phyloP scores from a whole-genome alignment of 1,284 basidiomycete species.

The Neolentinus lepideus region DNA sequence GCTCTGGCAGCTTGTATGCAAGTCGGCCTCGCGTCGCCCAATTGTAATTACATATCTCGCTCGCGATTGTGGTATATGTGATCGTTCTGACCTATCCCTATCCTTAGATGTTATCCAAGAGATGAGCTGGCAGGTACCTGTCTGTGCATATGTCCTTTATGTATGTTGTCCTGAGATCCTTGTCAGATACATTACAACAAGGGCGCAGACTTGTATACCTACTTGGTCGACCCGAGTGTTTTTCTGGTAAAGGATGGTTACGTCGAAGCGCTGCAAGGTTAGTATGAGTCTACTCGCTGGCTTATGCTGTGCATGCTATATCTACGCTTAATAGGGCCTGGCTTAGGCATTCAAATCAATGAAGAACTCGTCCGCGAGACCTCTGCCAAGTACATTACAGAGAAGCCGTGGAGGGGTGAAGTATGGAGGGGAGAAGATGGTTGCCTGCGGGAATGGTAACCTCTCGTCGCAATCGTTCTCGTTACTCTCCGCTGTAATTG shows the following conservation, averaged over 20 bases:
- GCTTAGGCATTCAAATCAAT: slow-evolving; percentile 65
- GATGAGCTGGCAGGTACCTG: slow-evolving; percentile 53
- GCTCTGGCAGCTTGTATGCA: slow-evolving; percentile 68
- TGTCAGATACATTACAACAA: slow-evolving; percentile 68
- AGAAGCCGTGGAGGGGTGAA: slow-evolving; percentile 53
- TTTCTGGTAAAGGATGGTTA: slow-evolving; percentile 59
- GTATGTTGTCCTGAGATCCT: background rate
- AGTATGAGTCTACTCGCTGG: slow-evolving; percentile 5
- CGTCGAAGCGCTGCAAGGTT: slow-evolving; percentile 46
- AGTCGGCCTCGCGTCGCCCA: slow-evolving; percentile 44
- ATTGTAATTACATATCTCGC: slow-evolving; percentile 32
- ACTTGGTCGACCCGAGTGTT: slow-evolving; percentile 47
- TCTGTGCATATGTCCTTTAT: background rate
- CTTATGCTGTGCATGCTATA: background rate
- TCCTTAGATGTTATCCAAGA: slow-evolving; percentile 45
- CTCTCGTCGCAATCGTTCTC: too few species aligned
- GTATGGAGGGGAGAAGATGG: slow-evolving; percentile 53
- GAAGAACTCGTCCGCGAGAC: slow-evolving; percentile 54
- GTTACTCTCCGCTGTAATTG: too few species aligned
- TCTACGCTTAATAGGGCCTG: slow-evolving; percentile 34
- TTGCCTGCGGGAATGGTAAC: slow-evolving; percentile 46
- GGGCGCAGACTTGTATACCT: slow-evolving; percentile 65
- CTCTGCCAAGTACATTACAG: slow-evolving; percentile 25
- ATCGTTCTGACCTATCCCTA: background rate
- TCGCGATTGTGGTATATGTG: background rate